These are phyloP conservation scores for Suillus placidus DNA, from an alignment of 768 basidiomycete genomes.

Conservation along the genomic window DNA sequence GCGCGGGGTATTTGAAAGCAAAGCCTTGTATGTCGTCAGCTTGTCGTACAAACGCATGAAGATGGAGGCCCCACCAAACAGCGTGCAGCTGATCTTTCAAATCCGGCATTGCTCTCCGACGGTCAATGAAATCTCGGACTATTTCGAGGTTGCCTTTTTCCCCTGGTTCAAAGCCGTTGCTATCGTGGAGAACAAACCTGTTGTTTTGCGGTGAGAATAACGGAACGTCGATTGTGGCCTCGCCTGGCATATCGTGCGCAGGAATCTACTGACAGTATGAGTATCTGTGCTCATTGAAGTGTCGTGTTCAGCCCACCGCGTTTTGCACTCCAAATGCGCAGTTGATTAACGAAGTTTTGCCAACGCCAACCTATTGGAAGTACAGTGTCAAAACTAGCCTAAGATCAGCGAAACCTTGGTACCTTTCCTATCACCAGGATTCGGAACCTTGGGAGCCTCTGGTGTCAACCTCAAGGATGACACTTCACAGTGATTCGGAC, in stretches of 20 bases:
- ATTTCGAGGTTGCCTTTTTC: slow-evolving; percentile 6
- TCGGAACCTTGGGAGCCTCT: neutral
- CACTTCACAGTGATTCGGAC: neutral
- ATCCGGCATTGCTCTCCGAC: neutral
- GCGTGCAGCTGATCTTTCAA: neutral
- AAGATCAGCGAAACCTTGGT: neutral
- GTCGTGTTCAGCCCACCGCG: neutral
- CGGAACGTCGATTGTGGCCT: slow-evolving; percentile 12
- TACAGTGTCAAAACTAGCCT: neutral
- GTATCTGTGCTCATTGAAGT: neutral
- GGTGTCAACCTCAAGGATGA: neutral
- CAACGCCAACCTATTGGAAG: neutral
- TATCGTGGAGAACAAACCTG: slow-evolving; percentile 20
- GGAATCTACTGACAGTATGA: neutral
- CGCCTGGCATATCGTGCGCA: neutral
- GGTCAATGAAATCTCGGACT: slow-evolving; percentile 17
- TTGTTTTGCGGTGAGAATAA: slow-evolving; percentile 12
- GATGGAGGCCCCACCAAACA: neutral
- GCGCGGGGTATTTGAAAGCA: neutral
- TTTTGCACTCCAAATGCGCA: neutral
- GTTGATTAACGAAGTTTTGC: neutral
- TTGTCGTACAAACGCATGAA: neutral
- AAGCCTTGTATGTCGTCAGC: neutral
- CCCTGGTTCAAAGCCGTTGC: slow-evolving; percentile 21
- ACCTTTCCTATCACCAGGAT: neutral